Conservation (phyloP, 257 asterid species). For the Ilex aquifolium region DNA sequence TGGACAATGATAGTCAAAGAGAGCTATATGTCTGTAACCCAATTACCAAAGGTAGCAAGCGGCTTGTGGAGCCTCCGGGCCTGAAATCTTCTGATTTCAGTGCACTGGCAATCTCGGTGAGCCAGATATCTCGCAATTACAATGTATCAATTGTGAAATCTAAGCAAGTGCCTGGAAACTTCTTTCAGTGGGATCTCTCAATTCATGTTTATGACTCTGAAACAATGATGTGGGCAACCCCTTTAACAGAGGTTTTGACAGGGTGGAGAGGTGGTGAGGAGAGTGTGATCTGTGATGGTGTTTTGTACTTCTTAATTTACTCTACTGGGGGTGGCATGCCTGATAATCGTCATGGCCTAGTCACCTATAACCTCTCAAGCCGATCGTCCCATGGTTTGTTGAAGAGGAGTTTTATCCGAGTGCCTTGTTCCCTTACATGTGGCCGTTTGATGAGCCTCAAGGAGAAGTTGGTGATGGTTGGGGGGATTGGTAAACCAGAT, state of each 20-base stretch:
- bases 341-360: conserved; percentile 65
- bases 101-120: conserved; percentile 60
- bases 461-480: conserved; percentile 81
- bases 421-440: conserved; percentile 80
- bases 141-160: conserved; percentile 59
- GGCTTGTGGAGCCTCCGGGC: conserved; percentile 61
- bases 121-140: conserved; percentile 36
- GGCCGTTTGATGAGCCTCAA: conserved; percentile 87
- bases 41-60: conserved; percentile 43
- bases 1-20: conserved; percentile 80
- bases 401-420: conserved; percentile 64
- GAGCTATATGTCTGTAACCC: conserved; percentile 78
- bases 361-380: conserved; percentile 43
- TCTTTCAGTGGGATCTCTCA: conserved; percentile 79
- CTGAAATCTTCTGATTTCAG: conserved; percentile 67
- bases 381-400: conserved; percentile 35
- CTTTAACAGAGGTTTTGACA: conserved; percentile 46
- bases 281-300: conserved; percentile 76
- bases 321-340: conserved; percentile 58
- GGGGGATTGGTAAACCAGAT: conserved; percentile 86
- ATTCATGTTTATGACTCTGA: conserved; percentile 67
- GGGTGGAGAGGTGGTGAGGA: conserved; percentile 98
- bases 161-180: conserved; percentile 76
- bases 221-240: conserved; percentile 49
- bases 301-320: conserved; percentile 69